Evolutionary conservation across 805 yeast genomes (phyloP).

Genomic region (Candida boleticola): DNA sequence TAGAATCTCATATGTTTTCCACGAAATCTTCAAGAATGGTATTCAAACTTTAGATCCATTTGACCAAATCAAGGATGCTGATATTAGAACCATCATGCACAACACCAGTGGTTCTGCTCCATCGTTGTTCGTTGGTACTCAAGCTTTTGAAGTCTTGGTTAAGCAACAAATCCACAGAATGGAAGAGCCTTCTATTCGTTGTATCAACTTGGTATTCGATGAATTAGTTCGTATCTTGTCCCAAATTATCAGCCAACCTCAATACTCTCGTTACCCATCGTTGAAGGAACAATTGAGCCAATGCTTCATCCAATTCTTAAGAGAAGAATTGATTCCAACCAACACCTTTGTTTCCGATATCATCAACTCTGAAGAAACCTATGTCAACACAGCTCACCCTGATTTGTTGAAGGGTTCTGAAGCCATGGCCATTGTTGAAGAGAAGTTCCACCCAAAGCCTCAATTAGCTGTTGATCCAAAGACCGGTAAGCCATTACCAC

Average conservation of each 20-base stretch:
- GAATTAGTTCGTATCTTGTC: slow-evolving; percentile 89
- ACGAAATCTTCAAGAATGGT: slow-evolving; percentile 93
- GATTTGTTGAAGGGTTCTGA: slow-evolving; percentile 92
- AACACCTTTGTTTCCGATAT: slow-evolving; percentile 81
- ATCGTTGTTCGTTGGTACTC: slow-evolving; percentile 93
- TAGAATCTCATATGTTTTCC: slow-evolving; percentile 93
- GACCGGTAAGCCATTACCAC: slow-evolving; percentile 77
- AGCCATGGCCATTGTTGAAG: slow-evolving; percentile 91
- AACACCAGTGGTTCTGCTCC: slow-evolving; percentile 97
- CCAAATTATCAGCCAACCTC: slow-evolving; percentile 78
- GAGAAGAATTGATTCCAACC: slow-evolving; percentile 80
- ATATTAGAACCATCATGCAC: slow-evolving; percentile 94
- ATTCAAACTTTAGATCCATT: slow-evolving; percentile 90
- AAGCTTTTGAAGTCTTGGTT: slow-evolving; percentile 93
- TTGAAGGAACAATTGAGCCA: slow-evolving; percentile 84
- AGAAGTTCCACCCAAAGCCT: slow-evolving; percentile 72
- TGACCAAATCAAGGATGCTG: slow-evolving; percentile 93
- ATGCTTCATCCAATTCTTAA: slow-evolving; percentile 73
- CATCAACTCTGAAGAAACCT: slow-evolving; percentile 83
- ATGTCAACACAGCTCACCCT: slow-evolving; percentile 97
- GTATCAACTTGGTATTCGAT: slow-evolving; percentile 88
- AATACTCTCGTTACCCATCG: slow-evolving; percentile 85
- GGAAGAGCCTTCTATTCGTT: slow-evolving; percentile 88
- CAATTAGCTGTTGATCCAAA: slow-evolving; percentile 83
- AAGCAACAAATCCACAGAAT: slow-evolving; percentile 91